Base-by-base conservation (phyloP, 306 rosid genomes). In the Fragaria iinumae region DNA sequence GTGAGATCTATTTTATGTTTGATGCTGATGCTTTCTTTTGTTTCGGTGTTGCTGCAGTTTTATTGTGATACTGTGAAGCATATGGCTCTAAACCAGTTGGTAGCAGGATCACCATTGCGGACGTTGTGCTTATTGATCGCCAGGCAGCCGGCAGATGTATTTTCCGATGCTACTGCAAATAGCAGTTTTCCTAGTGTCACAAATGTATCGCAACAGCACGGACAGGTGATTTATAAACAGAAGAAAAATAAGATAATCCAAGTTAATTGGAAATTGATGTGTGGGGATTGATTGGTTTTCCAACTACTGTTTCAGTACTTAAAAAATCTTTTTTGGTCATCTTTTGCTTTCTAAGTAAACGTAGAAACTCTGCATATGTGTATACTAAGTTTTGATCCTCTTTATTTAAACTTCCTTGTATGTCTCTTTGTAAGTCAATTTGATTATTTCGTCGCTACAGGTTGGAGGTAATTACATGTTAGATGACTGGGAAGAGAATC, bases 121-220 rank as follows among this genome's bases (percentile, higher is more conserved):
- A 88, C 96, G 6, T 85, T 90, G 80, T 88, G 96, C 81, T 90
- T 90, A 44, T 77, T 90, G 74, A 87, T 90, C 67, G 92, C 92
- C 38, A 88, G 96, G 70, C 89, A 86, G 64, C 96, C 91, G 4
- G 91, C 92, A 49, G 96, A 90, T 0, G 88, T 88, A 67, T 90
- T 90, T 80, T 83, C 88, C 20, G 14, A 64, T 6, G 79, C 64
- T 39, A 78, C 77, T 84, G 72, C 83, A 20, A 47, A 34, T 25
- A 53, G 78, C 59, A 83, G 79, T 74, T 72, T 66, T 59, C 82
- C 79, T 32, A 72, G 80, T 80, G 69, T 72, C 77, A 63, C 59
- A 63, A 65, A 74, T 72, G 48, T 82, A 64, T 74, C 80, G 43
- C 88, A 74, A 69, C 89, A 81, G 71, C 72, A 82, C 66, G 83